Conservation (phyloP, 257 asterid species). For the Solanum ahanhuiri region DNA sequence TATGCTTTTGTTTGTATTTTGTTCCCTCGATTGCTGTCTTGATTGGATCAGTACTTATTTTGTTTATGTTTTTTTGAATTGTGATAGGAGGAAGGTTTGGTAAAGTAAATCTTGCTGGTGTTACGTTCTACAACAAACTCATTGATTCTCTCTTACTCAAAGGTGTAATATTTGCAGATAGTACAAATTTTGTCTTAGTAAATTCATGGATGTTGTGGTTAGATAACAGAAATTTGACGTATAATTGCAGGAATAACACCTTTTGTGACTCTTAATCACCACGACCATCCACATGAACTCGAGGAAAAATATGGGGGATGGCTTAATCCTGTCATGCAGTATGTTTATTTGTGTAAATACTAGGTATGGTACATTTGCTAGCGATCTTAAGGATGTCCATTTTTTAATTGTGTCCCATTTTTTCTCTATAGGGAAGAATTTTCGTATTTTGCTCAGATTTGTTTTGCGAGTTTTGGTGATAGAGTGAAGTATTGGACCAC, state of each 20-base stretch:
- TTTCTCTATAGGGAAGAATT: slow-evolving; percentile 44
- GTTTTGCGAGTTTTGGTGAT: slow-evolving; percentile 48
- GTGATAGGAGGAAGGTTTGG: slow-evolving; percentile 54
- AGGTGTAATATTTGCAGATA: slow-evolving; percentile 21
- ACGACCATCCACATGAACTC: slow-evolving; percentile 42
- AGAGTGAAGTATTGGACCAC: slow-evolving; percentile 65
- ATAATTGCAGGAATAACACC: too few species aligned
- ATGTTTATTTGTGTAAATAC: too few species aligned
- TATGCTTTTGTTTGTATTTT: too few species aligned
- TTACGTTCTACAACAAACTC: slow-evolving; percentile 38
- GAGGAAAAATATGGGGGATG: too few species aligned
- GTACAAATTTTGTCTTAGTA: background rate
- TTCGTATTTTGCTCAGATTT: slow-evolving; percentile 41
- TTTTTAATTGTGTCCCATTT: background rate
- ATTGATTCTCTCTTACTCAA: slow-evolving; percentile 37
- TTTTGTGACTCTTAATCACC: too few species aligned
- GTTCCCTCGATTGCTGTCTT: too few species aligned
- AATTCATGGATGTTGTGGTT: too few species aligned
- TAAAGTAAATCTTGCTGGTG: slow-evolving; percentile 36
- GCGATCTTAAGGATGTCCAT: background rate
- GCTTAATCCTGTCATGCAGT: too few species aligned
- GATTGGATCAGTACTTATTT: too few species aligned
- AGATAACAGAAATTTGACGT: too few species aligned
- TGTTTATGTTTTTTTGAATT: background rate
- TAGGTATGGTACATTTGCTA: background rate